A percentile compares a stretch with the other conserved stretches of the same genome.
These are phyloP conservation scores for Daldinia eschscholtzii DNA, from an alignment of 2,329 filamentous ascomycete species.

Conservation along the genomic window DNA sequence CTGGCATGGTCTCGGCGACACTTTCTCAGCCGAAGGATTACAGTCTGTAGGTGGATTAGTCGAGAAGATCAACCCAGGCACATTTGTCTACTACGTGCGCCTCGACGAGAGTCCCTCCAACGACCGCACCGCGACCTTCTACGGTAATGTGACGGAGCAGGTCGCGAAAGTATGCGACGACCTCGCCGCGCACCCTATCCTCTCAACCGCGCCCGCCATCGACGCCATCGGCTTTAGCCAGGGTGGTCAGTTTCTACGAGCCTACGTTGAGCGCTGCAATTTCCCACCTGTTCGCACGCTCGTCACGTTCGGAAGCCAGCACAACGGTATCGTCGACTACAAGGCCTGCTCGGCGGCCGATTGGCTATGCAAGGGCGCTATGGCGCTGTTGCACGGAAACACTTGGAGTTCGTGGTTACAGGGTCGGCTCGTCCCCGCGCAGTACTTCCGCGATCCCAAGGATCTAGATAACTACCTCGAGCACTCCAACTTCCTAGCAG, in stretches of 20 bases:
- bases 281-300: constrained; percentile 79
- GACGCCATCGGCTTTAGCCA: constrained; percentile 96
- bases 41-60: constrained; percentile 78
- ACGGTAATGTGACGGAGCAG: constrained; percentile 89
- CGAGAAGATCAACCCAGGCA: constrained; percentile 80
- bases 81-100: constrained; percentile 83
- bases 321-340: constrained; percentile 92
- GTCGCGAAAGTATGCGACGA: constrained; percentile 81
- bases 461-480: constrained; percentile 81
- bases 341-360: constrained; percentile 78
- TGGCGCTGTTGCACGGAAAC: constrained; percentile 81
- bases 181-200: constrained; percentile 80
- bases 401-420: constrained; percentile 87
- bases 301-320: constrained; percentile 90
- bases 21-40: constrained; percentile 81
- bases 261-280: constrained; percentile 89
- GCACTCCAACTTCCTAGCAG: constrained; percentile 88
- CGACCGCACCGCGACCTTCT: constrained; percentile 88
- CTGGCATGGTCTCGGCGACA: constrained; percentile 88
- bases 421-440: constrained; percentile 84
- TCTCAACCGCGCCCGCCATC: constrained; percentile 83
- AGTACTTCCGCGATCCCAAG: constrained; percentile 86
- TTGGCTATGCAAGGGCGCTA: constrained; percentile 83
- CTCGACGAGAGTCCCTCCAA: constrained; percentile 73
- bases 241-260: constrained; percentile 95